These are phyloP conservation scores for Vitis hybrid DNA, from an alignment of 177 flowering plant species.

Conservation along the genomic window DNA sequence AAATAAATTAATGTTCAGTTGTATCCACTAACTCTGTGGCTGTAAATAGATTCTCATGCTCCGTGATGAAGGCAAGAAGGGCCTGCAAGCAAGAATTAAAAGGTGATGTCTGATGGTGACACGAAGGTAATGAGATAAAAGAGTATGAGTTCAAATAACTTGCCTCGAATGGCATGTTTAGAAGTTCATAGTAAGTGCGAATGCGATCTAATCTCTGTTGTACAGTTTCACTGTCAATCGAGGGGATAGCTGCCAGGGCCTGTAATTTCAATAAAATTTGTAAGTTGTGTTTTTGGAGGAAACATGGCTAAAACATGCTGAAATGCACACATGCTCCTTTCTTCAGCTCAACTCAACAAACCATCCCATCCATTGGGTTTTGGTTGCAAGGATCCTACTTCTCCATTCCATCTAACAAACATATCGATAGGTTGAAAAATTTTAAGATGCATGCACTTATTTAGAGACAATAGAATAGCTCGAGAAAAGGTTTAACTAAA, in stretches of 20 bases:
- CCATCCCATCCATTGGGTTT: no score
- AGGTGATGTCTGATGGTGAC: not conserved
- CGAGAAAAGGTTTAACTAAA: not conserved
- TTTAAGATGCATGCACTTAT: no score
- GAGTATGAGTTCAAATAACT: slow-evolving; percentile 10
- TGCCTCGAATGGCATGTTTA: slow-evolving; percentile 98
- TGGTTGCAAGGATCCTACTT: not conserved
- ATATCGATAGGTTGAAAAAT: no score
- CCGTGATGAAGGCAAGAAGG: slow-evolving; percentile 85
- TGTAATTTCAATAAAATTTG: slow-evolving; percentile 24
- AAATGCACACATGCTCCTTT: no score
- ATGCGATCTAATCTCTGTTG: slow-evolving; percentile 88
- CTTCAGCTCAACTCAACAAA: no score
- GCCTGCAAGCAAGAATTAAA: slow-evolving; percentile 56
- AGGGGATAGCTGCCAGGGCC: slow-evolving; percentile 96
- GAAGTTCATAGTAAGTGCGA: slow-evolving; percentile 87
- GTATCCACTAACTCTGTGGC: slow-evolving; percentile 66
- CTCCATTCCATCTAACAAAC: not conserved
- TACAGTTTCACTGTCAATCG: slow-evolving; percentile 81
- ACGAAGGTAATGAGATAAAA: not conserved
- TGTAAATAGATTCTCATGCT: slow-evolving; percentile 77
- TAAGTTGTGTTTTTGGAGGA: not conserved
- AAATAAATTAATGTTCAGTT: not conserved
- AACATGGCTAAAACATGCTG: no score
- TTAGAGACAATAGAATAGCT: not conserved